Evolutionary conservation across 441 rosid genomes (phyloP), one percentile per base, ranked within the genome.

Genomic region (Capsella rubella): DNA sequence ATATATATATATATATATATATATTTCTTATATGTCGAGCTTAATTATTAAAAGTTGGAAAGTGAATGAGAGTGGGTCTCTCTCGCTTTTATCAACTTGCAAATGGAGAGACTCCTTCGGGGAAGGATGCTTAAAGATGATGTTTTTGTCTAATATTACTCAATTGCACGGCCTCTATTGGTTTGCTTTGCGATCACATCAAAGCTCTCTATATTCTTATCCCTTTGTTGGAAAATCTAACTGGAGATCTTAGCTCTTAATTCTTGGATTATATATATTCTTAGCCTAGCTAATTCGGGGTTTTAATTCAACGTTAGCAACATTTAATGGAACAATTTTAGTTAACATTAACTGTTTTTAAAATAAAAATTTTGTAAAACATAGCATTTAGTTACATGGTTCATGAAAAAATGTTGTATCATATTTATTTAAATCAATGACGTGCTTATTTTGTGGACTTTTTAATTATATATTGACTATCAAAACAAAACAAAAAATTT

Each of bases 11-110:
- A 18, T 18, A 18, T 16, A 16, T 16, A 8, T 35, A 54, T 54
- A 54, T 54, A 2, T 4, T 15, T 34, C 28, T 29, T 12, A 6
- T 21, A 8, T 31, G 39, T 57, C 14, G 21, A 15, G 43, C 43
- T 21, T 21, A 21, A 6, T 31, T 57, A 6, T 31, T 57, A 57
- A 57, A 32, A 34, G 27, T 34, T 32, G 15, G 15, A 56, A 56
- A 34, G 27, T 32, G 46, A 58, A 58, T 18, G 50, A 29, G 63
- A 29, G 63, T 54, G 62, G 72, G 52, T 29, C 52, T 68, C 52
- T 68, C 40, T 29, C 52, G 32, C 72, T 27, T 67, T 67, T 67
- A 53, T 55, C 63, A 54, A 54, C 15, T 54, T 54, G 71, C 61
- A 39, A 25, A 5, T 55, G 42, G 12, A 27, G 3, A 68, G 52